phyloP scores from a whole-genome alignment of 179 eudicot genomes.

The Silene vulgaris region DNA sequence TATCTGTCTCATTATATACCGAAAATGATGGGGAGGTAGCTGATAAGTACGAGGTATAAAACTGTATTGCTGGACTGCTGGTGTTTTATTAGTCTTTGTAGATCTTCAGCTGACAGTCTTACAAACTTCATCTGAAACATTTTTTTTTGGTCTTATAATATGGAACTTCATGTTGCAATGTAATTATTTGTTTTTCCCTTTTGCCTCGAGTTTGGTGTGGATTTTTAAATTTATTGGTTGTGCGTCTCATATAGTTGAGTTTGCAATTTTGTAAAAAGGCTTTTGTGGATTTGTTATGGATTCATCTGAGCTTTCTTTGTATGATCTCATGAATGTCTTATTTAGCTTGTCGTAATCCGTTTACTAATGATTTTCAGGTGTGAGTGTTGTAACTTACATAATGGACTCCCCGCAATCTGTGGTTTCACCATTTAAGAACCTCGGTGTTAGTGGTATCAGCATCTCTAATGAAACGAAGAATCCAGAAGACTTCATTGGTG shows the following conservation, averaged over 20 bases:
- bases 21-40: background rate
- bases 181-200: background rate
- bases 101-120: background rate
- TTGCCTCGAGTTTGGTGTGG: too few relatives aligned
- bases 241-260: background rate
- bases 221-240: background rate
- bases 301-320: constrained; percentile 10
- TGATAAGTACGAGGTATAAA: background rate
- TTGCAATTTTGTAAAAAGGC: constrained; percentile 7
- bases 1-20: background rate
- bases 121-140: background rate
- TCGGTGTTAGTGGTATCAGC: constrained; percentile 39
- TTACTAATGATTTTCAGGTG: constrained; percentile 35
- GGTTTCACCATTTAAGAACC: constrained; percentile 73
- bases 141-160: background rate
- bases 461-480: constrained; percentile 37
- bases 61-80: background rate
- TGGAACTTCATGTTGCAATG: background rate
- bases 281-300: constrained; percentile 11
- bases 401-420: constrained; percentile 97
- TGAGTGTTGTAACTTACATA: constrained; percentile 41
- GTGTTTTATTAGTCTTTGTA: background rate
- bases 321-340: background rate
- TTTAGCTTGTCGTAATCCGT: constrained; percentile 17
- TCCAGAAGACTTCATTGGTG: constrained; percentile 45